Base-by-base conservation (phyloP, 257 asterid genomes). In the Fraxinus excelsior region DNA sequence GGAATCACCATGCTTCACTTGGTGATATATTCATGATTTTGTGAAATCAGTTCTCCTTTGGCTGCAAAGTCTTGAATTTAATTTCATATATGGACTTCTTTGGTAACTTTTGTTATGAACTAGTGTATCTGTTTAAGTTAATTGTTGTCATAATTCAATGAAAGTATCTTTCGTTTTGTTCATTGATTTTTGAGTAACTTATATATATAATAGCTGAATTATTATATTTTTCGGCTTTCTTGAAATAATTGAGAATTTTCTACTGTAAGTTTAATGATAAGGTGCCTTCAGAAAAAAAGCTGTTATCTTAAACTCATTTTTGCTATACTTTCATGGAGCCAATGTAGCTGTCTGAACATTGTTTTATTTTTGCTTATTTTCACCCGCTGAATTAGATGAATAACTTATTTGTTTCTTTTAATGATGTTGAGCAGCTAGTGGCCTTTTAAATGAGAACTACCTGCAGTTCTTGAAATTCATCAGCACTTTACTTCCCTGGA, bases 101-200 rank as follows among this genome's bases (percentile, higher is more conserved):
- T 26, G 34, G 18, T 23, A 11, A 26, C 31, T 62, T 62, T 62
- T 62, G 7, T 62, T 62, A 4, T 62, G 31, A 31, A 60, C 10
- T 62, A 62, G 68, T 53, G 64, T 62, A 62, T 26, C 28, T 9
- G 3, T 37, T 60, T 2, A 25, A 23, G 68, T 62, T 23, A 62
- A 62, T 12, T 62, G 29, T 62, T 26, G 18, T 23, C 34, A 62
- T 51, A 74, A 46, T 80, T 75, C 72, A 40, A 31, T 80, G 74
- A 35, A 70, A 75, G 49, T 37, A 31, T 72, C 11, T 23, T 40
- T 46, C 35, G 29, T 75, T 53, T 82, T 60, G 73, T 79, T 37
- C 65, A 35, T 72, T 70, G 71, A 74, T 77, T 75, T 56, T 60
- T 11, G 37, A 58, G 79, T 71, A 68, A 51, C 44, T 74, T n/a